Percentiles rank a stretch among this genome's conserved stretches.
Conservation (phyloP, 257 asterid species). For the Solanum ossicruentum region DNA sequence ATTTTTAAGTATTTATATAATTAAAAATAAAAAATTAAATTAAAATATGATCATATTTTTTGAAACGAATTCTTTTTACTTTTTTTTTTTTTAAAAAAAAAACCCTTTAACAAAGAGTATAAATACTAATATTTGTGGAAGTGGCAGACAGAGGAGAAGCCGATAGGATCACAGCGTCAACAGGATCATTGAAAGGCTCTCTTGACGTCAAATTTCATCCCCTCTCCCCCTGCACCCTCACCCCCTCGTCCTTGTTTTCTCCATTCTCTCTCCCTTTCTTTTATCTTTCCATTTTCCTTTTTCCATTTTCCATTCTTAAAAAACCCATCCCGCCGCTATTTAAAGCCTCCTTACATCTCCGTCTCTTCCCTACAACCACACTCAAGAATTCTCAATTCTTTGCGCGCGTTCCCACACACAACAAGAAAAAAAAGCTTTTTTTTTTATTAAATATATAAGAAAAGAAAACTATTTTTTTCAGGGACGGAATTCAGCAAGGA, state of each 20-base stretch:
- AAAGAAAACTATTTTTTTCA: not conserved
- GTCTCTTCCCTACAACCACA: not conserved
- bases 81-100: no score
- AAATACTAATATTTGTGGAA: not conserved
- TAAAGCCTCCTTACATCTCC: not conserved
- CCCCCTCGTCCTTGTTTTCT: not conserved
- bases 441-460: not conserved
- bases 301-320: not conserved
- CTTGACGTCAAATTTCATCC: not conserved
- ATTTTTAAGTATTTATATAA: no score
- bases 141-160: constrained; percentile 63
- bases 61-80: no score
- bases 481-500: not conserved
- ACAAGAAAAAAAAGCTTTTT: not conserved
- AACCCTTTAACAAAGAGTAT: no score
- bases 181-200: constrained; percentile 18
- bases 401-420: not conserved
- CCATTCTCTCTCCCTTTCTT: not conserved
- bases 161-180: constrained; percentile 33
- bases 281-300: not conserved
- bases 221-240: not conserved
- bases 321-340: not conserved
- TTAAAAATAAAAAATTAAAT: no score
- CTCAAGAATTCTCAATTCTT: not conserved
- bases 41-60: no score